Evolutionary conservation across 805 yeast species (phyloP), one percentile per base, ranked within the genome.

Genomic region (Lachancea thermotolerans): DNA sequence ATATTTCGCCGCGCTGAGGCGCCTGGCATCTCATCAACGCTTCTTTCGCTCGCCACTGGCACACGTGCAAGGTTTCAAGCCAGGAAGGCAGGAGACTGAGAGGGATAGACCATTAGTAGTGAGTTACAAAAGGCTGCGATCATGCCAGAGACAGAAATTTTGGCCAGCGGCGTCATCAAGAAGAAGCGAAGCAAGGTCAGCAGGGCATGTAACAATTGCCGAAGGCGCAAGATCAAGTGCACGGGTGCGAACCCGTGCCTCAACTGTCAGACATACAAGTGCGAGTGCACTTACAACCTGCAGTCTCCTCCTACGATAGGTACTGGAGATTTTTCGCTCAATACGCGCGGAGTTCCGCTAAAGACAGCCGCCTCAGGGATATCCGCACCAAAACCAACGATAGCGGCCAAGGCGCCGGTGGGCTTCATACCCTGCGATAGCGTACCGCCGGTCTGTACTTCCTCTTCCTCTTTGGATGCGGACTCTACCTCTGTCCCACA

Each of bases 181-280:
- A 43, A 38, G 30, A 43, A 34, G 38, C 46, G 46, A 28, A 50
- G 48, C 10, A 57, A 57, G 39, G 61, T 55, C 7, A 54, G 51
- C 34, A 51, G 47, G 16, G 61, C 67, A 3, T 63, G 67, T 41
- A 60, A 63, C 37, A 60, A 59, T 39, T 63, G 67, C 42, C 52
- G 67, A 21, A 57, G 57, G 39, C 56, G 66, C 31, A 63, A 63
- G 46, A 56, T 63, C 38, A 60, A 61, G 44, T 63, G 67, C 43
- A 60, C 62, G n/a, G 67, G 67, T 2, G 48, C 46, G 9, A 53
- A 47, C 29, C 67, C 67, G 11, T 63, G 67, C 49, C 48, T 56
- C 11, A 57, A 57, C 15, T 63, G 67, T 45, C 55, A 56, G 17
- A 58, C 60, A 14, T 62, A 62, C 44, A 49, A 49, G 15, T 63